phyloP scores from a whole-genome alignment of 2,329 filamentous ascomycete genomes.

The Fusarium nodosum region DNA sequence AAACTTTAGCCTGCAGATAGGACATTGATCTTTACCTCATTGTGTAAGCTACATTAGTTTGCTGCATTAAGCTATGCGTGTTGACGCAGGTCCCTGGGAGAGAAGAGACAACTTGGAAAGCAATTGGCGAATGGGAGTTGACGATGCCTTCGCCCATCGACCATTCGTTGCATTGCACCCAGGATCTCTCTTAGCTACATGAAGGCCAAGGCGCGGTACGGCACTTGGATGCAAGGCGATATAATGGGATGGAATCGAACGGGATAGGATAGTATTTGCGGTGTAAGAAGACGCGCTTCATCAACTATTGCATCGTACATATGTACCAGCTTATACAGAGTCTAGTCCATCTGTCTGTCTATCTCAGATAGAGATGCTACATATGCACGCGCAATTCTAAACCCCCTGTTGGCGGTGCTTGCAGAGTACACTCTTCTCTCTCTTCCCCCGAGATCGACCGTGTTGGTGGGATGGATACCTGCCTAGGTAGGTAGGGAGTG shows the following conservation, averaged over 20 bases:
- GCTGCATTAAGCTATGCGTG: conserved; percentile 32
- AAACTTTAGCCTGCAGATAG: conserved; percentile 27
- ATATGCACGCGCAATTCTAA: neutral
- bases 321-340: conserved; percentile 6
- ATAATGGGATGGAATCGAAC: conserved; percentile 2
- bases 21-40: conserved; percentile 41
- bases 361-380: neutral
- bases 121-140: conserved; percentile 48
- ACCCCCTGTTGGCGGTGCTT: conserved; percentile 8
- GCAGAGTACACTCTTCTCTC: conserved; percentile 22
- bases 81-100: conserved; percentile 48
- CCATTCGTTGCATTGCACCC: conserved; percentile 10
- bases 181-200: conserved; percentile 14
- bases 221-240: conserved; percentile 42
- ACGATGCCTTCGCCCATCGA: conserved; percentile 17
- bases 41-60: conserved; percentile 40
- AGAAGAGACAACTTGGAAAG: conserved; percentile 50
- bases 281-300: conserved; percentile 23
- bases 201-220: conserved; percentile 38
- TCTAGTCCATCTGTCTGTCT: neutral
- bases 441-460: conserved; percentile 28
- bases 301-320: conserved; percentile 1
- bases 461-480: conserved; percentile 19
- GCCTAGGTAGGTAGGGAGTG: neutral
- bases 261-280: conserved; percentile 16